Base-by-base conservation (phyloP, 2,329 filamentous ascomycete species). In the Coleophoma eucalyptorum region DNA sequence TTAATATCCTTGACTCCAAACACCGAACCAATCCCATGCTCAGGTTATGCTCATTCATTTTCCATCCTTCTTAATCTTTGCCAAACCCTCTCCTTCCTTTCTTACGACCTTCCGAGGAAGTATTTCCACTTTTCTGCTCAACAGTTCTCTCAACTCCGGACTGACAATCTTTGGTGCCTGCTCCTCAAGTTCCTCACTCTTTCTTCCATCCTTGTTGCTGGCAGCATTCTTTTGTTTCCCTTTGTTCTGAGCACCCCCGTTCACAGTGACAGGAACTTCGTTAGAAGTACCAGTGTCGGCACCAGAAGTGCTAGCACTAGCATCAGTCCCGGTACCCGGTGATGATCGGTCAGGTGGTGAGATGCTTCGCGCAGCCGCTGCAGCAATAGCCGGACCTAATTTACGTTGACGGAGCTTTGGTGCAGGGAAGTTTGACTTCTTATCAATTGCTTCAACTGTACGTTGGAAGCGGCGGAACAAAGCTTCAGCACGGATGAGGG, bases 401-500 rank as follows among this genome's bases (percentile, higher is more conserved):
- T 26, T 43, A 19, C 61, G 55, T n/a, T 65, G 58, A 42, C 62
- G 71, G 7, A 67, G 35, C 33, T 62, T 65, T 51, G 78, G 83
- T 0, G 75, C 72, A 0, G 91, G 91, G 60, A 96, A 95, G 63
- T 89, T 91, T 47, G 86, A 78, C 68, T 94, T 95, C 72, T 94
- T 93, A 69, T 99, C 95, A 34, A 96, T 86, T 0, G 90, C 88
- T 63, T 97, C 90, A 11, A 99, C 87, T 2, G 90, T 86, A 42
- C 91, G 81, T 63, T 95, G 86, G 70, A 96, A 99, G 46, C 89
- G 85, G 55, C 83, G 84, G 75, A 95, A 99, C 3, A 99, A 81
- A 0, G 84, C 81, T 69, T 99, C 94, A 11, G 94, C 94, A 32
- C 92, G 83, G 53, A 96, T 84, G 16, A 97, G 80, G 0, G 90